These are phyloP conservation scores for Hordeum vulgare DNA, from an alignment of 176 grass and related monocot genomes.

Conservation along the genomic window MorexV3_pseudomolecules_assembly NC_058518.1:498237913-498238412, in stretches of 20 bases:
- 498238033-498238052: conserved; percentile 89
- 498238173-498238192: conserved; percentile 85
- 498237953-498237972: conserved; percentile 93
- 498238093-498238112: conserved; percentile 91
- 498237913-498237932: conserved; percentile 99
- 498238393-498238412: conserved; percentile 38
- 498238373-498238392: conserved; percentile 49
- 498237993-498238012: conserved; percentile 96
- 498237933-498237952: conserved; percentile 92
- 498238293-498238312: conserved; percentile 27
- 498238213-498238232: conserved; percentile 80
- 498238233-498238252: conserved; percentile 73
- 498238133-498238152: conserved; percentile 87
- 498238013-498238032: conserved; percentile 93
- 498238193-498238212: conserved; percentile 88
- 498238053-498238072: conserved; percentile 94
- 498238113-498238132: conserved; percentile 88
- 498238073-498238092: conserved; percentile 77
- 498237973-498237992: conserved; percentile 95
- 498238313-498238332: conserved; percentile 44
- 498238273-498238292: conserved; percentile 54
- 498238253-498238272: conserved; percentile 89
- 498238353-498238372: conserved; percentile 32
- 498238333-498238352: conserved; percentile 34
- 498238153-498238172: conserved; percentile 95